These are phyloP conservation scores for Pisolithus orientalis DNA, from an alignment of 768 basidiomycete genomes.

Conservation along the genomic window DNA sequence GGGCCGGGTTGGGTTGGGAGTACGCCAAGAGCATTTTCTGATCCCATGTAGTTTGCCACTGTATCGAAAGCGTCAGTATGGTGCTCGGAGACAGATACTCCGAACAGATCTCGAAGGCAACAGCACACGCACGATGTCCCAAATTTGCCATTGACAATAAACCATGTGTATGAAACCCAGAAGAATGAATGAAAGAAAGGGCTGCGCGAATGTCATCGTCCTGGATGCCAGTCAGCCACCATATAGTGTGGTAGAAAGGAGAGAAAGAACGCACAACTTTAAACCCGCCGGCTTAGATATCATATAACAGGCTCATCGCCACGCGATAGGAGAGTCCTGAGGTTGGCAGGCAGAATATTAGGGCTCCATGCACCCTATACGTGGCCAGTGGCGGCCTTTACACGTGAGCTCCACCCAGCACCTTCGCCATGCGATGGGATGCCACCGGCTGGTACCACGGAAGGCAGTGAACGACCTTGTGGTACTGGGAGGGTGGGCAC, in stretches of 20 bases:
- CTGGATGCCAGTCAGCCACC: background rate
- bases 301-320: background rate
- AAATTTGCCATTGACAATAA: conserved; percentile 43
- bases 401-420: too few species aligned
- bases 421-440: too few species aligned
- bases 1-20: conserved; percentile 22
- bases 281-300: background rate
- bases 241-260: background rate
- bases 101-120: background rate
- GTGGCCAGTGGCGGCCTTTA: background rate
- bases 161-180: conserved; percentile 17
- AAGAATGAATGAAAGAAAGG: background rate
- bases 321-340: background rate
- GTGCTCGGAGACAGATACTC: background rate
- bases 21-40: conserved; percentile 24
- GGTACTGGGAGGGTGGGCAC: too few species aligned
- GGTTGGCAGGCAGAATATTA: background rate
- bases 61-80: background rate
- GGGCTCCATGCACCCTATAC: background rate
- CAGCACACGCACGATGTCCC: conserved; percentile 39
- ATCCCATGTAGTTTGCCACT: conserved; percentile 54
- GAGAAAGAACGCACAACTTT: background rate
- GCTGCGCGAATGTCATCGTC: background rate
- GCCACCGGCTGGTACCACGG: too few species aligned
- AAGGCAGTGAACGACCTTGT: too few species aligned